Evolutionary conservation across 345 rosid species (phyloP), one percentile per base, ranked within the genome.

Genomic region (Dimocarpus longan): DNA sequence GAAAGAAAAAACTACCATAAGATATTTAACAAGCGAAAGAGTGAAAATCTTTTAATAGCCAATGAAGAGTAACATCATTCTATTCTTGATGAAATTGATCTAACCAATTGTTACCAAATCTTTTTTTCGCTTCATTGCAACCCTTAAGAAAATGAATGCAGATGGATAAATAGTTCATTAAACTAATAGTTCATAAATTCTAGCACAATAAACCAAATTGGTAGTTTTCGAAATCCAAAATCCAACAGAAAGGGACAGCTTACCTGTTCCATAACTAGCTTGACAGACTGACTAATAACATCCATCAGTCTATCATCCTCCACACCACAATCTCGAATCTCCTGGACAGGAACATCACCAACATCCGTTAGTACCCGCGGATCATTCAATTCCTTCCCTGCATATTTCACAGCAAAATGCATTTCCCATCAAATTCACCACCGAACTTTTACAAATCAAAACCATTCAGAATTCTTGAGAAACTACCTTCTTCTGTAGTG

Each of bases 331-430:
- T 96, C 99, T 80, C 98, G 93, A 81, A 96, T 94, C 83, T 96
- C 99, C 84, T 96, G 99, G 56, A 96, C 95, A 0, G 99, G 99
- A 64, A 94, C 94, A 82, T 96, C 99, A 3, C 99, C 98, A 65
- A 94, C 97, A 89, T 96, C 97, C 50, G 97, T 96, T 62, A 96
- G 85, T 75, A 96, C 97, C 42, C 95, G 87, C 3, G 99, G 97
- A 80, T 96, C 99, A 75, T 88, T 90, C 56, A 96, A 83, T 83
- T 91, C 89, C 84, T 94, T 94, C 79, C 99, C 99, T 94, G 86
- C 81, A 85, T 26, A 26, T 37, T 32, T 66, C 60, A 67, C 66
- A 75, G 3, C 69, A 46, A 32, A 19, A 43, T 19, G 54, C 11
- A 60, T 60, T 60, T 60, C 65, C 12, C 65, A 21, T 60, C 65